A percentile compares a stretch with the other conserved stretches of the same genome.
These are phyloP conservation scores for Fraxinus cuspidata DNA, from an alignment of 257 asterid species.

Conservation along the genomic window DNA sequence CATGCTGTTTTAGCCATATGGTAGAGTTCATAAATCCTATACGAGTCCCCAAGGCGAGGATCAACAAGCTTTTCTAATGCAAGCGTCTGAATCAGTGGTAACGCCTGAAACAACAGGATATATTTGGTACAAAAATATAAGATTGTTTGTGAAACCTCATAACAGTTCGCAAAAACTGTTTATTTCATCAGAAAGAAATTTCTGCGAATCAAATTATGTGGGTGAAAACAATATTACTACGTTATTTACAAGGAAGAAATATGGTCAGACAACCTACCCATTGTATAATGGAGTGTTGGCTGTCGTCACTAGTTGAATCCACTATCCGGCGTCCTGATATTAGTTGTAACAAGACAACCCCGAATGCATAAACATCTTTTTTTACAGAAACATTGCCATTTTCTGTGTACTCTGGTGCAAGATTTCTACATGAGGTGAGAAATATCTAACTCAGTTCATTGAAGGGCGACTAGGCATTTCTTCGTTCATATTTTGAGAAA, in stretches of 20 bases:
- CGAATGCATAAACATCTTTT: conserved; percentile 66
- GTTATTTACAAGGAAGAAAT: neutral
- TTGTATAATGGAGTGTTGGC: conserved; percentile 49
- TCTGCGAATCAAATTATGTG: neutral
- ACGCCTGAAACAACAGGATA: conserved; percentile 46
- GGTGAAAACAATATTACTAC: neutral
- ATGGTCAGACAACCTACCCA: conserved; percentile 49
- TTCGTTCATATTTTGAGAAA: neutral
- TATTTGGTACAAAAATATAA: neutral
- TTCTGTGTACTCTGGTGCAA: conserved; percentile 73
- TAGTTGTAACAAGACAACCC: conserved; percentile 65
- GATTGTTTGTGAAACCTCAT: neutral
- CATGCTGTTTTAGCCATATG: conserved; percentile 67
- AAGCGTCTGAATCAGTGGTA: conserved; percentile 52
- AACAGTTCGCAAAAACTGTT: neutral
- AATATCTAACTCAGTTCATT: conserved; percentile 8
- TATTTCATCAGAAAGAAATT: neutral
- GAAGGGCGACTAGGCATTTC: neutral
- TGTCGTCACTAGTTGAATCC: conserved; percentile 39
- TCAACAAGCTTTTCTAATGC: conserved; percentile 65
- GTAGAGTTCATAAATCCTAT: conserved; percentile 57
- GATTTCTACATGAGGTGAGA: conserved; percentile 49
- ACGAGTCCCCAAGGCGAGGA: conserved; percentile 58
- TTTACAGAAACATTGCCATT: conserved; percentile 48
- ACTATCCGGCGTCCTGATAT: conserved; percentile 59